Conservation (phyloP, 352 stramenopile genomes). For the Phytophthora sp. region DNA sequence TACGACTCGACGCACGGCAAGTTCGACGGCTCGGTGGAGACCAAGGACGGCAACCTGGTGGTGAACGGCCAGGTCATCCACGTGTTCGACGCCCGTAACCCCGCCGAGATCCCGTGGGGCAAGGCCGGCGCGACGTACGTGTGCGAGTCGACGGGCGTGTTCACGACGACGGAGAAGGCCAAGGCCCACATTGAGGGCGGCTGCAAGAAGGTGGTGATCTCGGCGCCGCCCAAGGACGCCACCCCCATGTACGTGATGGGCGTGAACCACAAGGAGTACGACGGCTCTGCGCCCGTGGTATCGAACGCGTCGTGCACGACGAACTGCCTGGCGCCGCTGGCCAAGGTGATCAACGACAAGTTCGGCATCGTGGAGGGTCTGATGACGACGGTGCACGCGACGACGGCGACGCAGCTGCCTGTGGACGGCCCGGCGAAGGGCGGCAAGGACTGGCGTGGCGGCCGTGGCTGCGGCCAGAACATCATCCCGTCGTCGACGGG, state of each 20-base stretch:
- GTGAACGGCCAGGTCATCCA: constrained; percentile 94
- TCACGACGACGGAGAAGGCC: constrained; percentile 92
- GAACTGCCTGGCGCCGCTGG: constrained; percentile 97
- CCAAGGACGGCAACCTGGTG: constrained; percentile 85
- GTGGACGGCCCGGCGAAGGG: constrained; percentile 96
- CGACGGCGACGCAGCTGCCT: constrained; percentile 97
- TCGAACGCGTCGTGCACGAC: constrained; percentile 99
- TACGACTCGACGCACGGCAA: constrained; percentile 93
- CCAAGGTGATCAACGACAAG: constrained; percentile 98
- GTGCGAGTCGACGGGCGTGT: constrained; percentile 87
- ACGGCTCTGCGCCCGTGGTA: constrained; percentile 93
- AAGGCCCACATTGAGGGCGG: constrained; percentile 91
- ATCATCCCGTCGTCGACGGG: constrained; percentile 99
- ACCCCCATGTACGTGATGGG: constrained; percentile 98
- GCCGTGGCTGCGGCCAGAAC: constrained; percentile 97
- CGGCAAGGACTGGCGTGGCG: constrained; percentile 97
- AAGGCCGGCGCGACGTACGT: constrained; percentile 93
- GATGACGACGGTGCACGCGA: constrained; percentile 99
- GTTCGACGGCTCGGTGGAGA: constrained; percentile 85
- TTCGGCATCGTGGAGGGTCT: constrained; percentile 98
- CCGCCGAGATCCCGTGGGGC: constrained; percentile 93
- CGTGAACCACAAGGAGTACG: constrained; percentile 97
- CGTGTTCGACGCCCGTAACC: constrained; percentile 95
- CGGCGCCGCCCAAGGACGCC: constrained; percentile 95
- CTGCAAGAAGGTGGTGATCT: constrained; percentile 97